phyloP scores from a whole-genome alignment of 176 grass and related monocot species.

The Oryza coarctata region DNA sequence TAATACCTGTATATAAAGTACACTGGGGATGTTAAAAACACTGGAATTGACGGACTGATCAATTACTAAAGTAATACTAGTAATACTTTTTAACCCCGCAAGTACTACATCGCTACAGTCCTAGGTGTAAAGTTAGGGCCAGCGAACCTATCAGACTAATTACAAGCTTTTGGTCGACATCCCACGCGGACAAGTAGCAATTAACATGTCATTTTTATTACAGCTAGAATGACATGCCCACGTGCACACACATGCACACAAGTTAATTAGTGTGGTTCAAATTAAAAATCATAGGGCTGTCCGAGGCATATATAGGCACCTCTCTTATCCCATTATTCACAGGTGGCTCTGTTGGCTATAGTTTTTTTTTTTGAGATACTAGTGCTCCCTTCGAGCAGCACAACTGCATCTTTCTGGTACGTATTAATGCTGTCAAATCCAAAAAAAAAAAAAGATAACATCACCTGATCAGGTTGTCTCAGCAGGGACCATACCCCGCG shows the following conservation, averaged over 20 bases:
- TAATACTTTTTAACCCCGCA: neutral
- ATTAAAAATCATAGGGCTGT: no score
- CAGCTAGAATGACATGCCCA: no score
- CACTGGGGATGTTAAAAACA: no score
- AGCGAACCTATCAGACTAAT: constrained; percentile 14
- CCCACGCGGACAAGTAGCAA: constrained; percentile 17
- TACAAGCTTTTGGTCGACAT: constrained; percentile 38
- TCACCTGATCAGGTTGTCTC: constrained; percentile 38
- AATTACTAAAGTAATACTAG: no score
- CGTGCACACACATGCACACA: no score
- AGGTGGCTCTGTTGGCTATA: constrained; percentile 5
- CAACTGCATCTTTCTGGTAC: constrained; percentile 21
- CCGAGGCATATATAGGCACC: no score
- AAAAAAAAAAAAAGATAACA: constrained; percentile 14
- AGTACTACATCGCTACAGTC: neutral
- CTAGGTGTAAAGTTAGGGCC: constrained; percentile 15
- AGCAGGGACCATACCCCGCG: constrained; percentile 25
- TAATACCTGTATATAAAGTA: no score
- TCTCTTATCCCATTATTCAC: no score
- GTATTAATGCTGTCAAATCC: constrained; percentile 20
- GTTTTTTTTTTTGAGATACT: constrained; percentile 13
- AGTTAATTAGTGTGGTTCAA: no score
- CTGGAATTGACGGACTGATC: no score
- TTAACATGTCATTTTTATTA: neutral
- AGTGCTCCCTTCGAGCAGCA: constrained; percentile 16